These are phyloP conservation scores for Chlorella ohadii DNA, from an alignment of 139 green algal genomes.

Conservation along the genomic window DNA sequence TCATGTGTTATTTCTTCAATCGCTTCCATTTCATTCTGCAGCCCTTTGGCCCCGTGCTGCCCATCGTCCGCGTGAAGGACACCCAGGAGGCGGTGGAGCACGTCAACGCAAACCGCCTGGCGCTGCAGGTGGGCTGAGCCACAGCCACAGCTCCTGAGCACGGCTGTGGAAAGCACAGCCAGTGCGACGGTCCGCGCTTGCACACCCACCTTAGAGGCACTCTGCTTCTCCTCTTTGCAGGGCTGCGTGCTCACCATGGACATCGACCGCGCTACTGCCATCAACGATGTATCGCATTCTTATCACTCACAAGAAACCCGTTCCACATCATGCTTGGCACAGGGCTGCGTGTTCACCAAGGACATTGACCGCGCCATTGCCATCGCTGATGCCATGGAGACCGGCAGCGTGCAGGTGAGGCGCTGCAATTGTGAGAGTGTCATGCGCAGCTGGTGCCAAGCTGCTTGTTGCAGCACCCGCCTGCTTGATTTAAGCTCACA, in stretches of 20 bases:
- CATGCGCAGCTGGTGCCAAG: too few species aligned
- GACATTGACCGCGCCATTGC: conserved; percentile 90
- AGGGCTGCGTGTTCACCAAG: conserved; percentile 95
- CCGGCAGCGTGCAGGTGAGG: conserved; percentile 91
- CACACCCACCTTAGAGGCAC: too few species aligned
- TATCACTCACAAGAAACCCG: too few species aligned
- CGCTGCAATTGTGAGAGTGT: too few species aligned
- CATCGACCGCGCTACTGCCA: too few species aligned
- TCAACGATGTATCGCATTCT: too few species aligned
- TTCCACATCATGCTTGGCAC: too few species aligned
- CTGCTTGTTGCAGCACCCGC: not conserved
- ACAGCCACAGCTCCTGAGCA: too few species aligned
- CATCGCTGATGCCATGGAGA: conserved; percentile 94
- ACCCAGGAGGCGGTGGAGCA: conserved; percentile 86
- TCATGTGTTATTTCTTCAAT: too few species aligned
- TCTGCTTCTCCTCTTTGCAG: not conserved
- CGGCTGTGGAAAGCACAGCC: too few species aligned
- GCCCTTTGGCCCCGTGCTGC: conserved; percentile 96
- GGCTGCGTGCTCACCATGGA: not conserved
- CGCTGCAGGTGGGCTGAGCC: conserved; percentile 64
- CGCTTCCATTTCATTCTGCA: not conserved
- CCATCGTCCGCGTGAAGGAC: conserved; percentile 84
- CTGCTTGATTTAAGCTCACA: too few species aligned
- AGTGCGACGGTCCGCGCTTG: too few species aligned
- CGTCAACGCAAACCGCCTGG: conserved; percentile 87